phyloP scores from a whole-genome alignment of 192 early-diverging fungal species.

The Geosiphon pyriformis region DNA sequence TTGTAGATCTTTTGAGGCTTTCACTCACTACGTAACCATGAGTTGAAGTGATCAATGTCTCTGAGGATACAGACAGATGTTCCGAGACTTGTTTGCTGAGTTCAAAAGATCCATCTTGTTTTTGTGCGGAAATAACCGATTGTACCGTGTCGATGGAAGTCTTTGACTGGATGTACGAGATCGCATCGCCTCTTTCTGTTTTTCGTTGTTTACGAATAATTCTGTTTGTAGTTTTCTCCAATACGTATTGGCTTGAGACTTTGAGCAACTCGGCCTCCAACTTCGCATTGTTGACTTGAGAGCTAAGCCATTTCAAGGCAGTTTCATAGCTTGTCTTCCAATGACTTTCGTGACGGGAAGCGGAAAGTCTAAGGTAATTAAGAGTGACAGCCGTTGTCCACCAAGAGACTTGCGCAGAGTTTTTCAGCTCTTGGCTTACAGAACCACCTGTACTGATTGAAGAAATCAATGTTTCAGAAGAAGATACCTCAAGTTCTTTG shows the following conservation, averaged over 20 bases:
- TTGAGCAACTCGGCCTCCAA: neutral
- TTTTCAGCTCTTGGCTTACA: neutral
- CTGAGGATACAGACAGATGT: neutral
- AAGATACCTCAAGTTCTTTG: neutral
- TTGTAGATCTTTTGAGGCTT: neutral
- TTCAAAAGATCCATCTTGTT: conserved; percentile 2
- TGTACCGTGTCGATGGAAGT: neutral
- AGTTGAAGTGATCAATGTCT: neutral
- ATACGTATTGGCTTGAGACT: neutral
- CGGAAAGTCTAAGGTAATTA: neutral
- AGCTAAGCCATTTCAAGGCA: neutral
- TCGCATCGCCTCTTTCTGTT: neutral
- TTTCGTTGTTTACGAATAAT: neutral
- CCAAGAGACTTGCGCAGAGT: neutral
- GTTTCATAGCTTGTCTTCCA: neutral
- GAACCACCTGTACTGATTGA: neutral
- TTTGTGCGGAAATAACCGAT: conserved; percentile 1
- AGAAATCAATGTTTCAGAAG: neutral
- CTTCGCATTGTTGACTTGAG: neutral
- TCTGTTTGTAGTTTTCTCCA: neutral
- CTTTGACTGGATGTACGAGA: neutral
- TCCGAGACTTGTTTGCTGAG: neutral
- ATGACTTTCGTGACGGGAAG: neutral
- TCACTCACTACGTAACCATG: neutral
- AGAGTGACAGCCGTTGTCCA: conserved; percentile 1